Percentiles rank a stretch among this genome's conserved stretches.
Conservation (phyloP, 169 alveolate species). For the Eimeria praecox region DNA sequence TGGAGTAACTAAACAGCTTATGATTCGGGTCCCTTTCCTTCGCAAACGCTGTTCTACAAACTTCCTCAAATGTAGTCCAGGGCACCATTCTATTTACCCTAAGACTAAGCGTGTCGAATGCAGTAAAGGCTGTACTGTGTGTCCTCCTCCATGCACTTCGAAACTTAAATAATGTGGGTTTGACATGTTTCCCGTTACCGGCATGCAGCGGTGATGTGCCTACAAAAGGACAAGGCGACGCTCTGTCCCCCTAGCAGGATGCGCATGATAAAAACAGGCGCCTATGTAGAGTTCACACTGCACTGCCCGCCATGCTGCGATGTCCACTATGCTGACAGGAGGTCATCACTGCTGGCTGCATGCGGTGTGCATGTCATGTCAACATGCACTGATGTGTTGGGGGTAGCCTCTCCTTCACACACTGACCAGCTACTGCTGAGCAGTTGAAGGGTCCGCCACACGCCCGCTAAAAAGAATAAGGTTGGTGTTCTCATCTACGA, state of each 20-base stretch:
- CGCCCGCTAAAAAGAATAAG: conserved; percentile 72
- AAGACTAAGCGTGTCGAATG: neutral
- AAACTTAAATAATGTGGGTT: neutral
- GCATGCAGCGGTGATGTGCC: neutral
- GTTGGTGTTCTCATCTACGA: conserved; percentile 26
- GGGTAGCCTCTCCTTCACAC: neutral
- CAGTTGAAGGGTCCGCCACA: conserved; percentile 59
- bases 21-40: neutral
- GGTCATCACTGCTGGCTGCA: neutral
- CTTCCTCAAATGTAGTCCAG: neutral
- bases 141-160: neutral
- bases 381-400: neutral
- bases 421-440: conserved; percentile 42
- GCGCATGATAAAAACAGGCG: neutral
- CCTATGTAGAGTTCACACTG: neutral
- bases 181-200: neutral
- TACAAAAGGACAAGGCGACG: neutral
- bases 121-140: neutral
- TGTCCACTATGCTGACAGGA: neutral
- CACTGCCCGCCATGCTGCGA: neutral
- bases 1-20: too few relatives aligned
- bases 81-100: neutral
- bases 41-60: neutral
- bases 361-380: neutral
- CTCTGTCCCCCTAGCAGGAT: neutral